A percentile compares a stretch with the other conserved stretches of the same genome.
Conservation (phyloP, 192 early-diverging fungal species). For the Dissophora ornata region DNA sequence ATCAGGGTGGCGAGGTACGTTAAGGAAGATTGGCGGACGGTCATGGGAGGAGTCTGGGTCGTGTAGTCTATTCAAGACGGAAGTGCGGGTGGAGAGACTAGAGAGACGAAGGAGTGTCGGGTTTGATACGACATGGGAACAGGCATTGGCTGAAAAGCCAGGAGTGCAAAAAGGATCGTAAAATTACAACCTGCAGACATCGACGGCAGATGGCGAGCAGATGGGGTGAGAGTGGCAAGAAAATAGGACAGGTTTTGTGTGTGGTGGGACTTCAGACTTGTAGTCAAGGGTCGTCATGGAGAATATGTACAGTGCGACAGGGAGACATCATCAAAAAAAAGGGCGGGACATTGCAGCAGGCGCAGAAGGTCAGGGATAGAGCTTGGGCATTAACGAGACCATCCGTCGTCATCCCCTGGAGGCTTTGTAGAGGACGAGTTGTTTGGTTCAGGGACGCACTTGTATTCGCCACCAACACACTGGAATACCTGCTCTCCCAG, state of each 20-base stretch:
- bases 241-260: background rate
- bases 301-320: background rate
- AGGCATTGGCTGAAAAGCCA: background rate
- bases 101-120: no score
- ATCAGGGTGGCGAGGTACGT: no score
- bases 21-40: no score
- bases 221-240: background rate
- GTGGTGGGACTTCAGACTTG: background rate
- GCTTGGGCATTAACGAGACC: slow-evolving; percentile 30
- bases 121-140: no score
- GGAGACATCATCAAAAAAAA: background rate
- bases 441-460: slow-evolving; percentile 49
- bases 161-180: background rate
- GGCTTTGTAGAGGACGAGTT: slow-evolving; percentile 34
- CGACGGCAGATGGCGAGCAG: background rate
- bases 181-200: slow-evolving; percentile 7
- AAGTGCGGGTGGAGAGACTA: no score
- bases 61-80: no score
- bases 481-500: slow-evolving; percentile 53
- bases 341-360: background rate
- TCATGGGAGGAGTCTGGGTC: no score
- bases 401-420: slow-evolving; percentile 48
- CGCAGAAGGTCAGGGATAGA: no score
- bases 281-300: background rate
- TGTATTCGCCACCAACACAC: slow-evolving; percentile 53